Evolutionary conservation across 805 yeast species (phyloP), one percentile per base, ranked within the genome.

Genomic region (Metschnikowia amazonensis): DNA sequence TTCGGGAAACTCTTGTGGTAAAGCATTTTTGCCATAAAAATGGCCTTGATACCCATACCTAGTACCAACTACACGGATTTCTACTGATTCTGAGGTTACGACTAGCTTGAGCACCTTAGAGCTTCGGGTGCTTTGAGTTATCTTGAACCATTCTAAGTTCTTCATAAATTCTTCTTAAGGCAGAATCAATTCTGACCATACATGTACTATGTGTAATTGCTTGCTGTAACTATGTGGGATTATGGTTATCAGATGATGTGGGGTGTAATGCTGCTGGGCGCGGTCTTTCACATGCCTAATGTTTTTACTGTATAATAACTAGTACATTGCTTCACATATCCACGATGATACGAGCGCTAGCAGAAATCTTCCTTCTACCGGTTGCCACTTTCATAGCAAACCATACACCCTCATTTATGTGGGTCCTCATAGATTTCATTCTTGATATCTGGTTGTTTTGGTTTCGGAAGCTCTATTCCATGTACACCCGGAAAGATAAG

Each of bases 401-500:
- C 50, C 61, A 68, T 50, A 66, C 68, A 2, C 75, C 74, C 2
- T 55, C 60, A 10, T 65, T 67, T 39, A 58, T 72, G 24, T 72
- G 76, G 76, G 67, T 60, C 1, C 54, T 72, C n/a, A 38, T 67
- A 4, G 76, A 74, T 30, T 70, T 77, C 46, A 42, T 72, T 4
- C 52, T 65, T 5, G 82, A 77, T 48, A 64, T 77, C 23, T 60
- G 68, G 48, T 60, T 69, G 49, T 77, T 76, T 53, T 77, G 81
- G 81, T 54, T 69, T 18, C 67, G 62, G 35, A 66, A 66, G 50
- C 50, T 71, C 5, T 62, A 65, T 50, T 60, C 57, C 11, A 47
- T 72, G 37, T 63, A 71, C 44, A 59, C 62, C 31, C 53, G 69
- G 24, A 67, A 73, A 51, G 74, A 70, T 52, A 75, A 79, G 10